Evolutionary conservation across 176 grass and related monocot species (phyloP), one percentile per base, ranked within the genome.

Genomic region (Dendrocalamus sinicus): DNA sequence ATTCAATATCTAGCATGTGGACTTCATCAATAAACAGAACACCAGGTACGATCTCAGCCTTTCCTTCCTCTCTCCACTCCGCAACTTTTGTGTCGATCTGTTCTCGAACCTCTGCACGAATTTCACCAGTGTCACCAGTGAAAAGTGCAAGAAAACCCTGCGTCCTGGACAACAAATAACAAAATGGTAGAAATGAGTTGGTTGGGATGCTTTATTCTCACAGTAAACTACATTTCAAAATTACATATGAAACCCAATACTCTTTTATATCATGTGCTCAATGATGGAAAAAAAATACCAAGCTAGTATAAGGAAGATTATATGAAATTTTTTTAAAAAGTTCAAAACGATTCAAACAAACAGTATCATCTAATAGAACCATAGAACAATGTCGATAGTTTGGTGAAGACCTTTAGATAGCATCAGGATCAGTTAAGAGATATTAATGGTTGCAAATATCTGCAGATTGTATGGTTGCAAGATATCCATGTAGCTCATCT

Each of bases 1-100:
- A 99, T 59, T 98, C 93, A 3, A 98, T 94, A 64, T 99, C 96
- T 6, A 99, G 96, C 90, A 99, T 99, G 82, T 99, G 96, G 30
- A 94, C 96, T 84, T 99, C 93, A 76, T 99, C 93, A 10, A 99
- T 92, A 74, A 96, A 99, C 19, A 99, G 82, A 69, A 99, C 96
- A 12, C 96, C 96, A 52, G 96, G 96, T 3, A 94, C 88, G 30
- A 99, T 99, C 59, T 99, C 96, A 26, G 96, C 93, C 81, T 99
- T 96, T 17, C 96, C 96, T 87, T 99, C 96, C 81, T 96, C 96
- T 59, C 90, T 94, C 96, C 96, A 99, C 85, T 96, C 93, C 7
- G 91, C 92, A 54, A 99, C 93, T 80, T 99, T 99, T 7, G 92
- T 92, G 41, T 99, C 93, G 28, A 96, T 99, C 74, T 94, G 93